These are phyloP conservation scores for Vachellia collinsii DNA, from an alignment of 306 rosid species.

Conservation along the genomic window DNA sequence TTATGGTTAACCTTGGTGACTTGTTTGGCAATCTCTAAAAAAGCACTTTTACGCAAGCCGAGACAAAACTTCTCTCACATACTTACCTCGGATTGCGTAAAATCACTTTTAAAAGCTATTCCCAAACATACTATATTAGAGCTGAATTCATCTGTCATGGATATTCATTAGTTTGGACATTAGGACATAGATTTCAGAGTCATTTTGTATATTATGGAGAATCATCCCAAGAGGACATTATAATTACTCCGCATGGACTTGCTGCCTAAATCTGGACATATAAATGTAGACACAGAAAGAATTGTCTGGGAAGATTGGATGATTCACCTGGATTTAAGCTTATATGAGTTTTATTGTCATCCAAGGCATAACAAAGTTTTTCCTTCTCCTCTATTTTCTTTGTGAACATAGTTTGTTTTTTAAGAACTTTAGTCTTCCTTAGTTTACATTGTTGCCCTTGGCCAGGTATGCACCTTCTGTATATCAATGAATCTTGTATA, in stretches of 20 bases:
- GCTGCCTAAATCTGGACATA: neutral
- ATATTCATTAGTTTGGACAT: slow-evolving; percentile 1
- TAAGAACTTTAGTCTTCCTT: neutral
- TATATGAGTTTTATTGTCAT: neutral
- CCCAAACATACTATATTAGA: too few species aligned
- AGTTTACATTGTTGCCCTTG: neutral
- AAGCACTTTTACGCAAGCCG: too few species aligned
- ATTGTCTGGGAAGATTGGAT: neutral
- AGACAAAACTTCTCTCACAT: too few species aligned
- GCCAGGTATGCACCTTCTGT: neutral
- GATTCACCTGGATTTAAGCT: neutral
- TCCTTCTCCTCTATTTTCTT: neutral
- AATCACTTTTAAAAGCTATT: too few species aligned
- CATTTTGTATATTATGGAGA: neutral
- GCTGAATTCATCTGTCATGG: neutral
- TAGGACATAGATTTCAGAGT: neutral
- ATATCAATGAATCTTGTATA: neutral
- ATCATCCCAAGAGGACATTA: neutral
- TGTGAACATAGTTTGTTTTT: neutral
- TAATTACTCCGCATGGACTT: neutral
- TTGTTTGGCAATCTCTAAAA: too few species aligned
- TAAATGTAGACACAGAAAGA: neutral
- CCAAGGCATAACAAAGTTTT: neutral
- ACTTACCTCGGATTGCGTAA: too few species aligned
- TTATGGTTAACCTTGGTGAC: neutral